Evolutionary conservation across 176 grass and related monocot genomes (phyloP), one percentile per base, ranked within the genome.

Genomic region (Raddia distichophylla): DNA sequence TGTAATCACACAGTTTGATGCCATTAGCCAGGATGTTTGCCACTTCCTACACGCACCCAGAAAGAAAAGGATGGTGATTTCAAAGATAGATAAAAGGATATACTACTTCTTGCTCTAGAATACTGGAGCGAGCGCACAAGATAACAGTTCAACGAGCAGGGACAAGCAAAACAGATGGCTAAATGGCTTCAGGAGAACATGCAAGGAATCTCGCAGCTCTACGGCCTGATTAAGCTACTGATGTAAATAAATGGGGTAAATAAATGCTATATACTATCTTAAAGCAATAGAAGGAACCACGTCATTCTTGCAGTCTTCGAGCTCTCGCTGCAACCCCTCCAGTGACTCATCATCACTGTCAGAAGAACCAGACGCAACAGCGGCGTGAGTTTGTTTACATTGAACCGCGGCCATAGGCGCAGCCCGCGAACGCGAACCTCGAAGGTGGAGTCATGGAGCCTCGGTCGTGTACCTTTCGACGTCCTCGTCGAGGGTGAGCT

Each of bases 401-500:
- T 69, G 55, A 46, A 71, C 50, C 58, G 40, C 12, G 20, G 18
- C 19, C 8, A 32, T 32, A 51, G 33, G 58, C 56, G 59, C 54
- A 35, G 45, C 17, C 58, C 8, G 3, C 6, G 32, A 33, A 76
- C 10, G 43, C 64, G 10, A 59, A 2, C 7, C 27, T 32, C 4
- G 27, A 34, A 52, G 45, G 50, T 33, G 14, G 10, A 64, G 34
- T 27, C 27, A 75, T 10, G 17, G 10, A 89, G 82, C 68, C 27
- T 27, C 27, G 27, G 27, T 66, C 22, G 46, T 42, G 0, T 67
- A 95, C 87, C 93, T 95, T 71, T 83, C 64, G 34, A 86, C 82
- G 33, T 98, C 96, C 80, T 98, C 96, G 44, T 98, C 96, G 68
- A 90, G 79, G 49, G 86, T 55, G 71, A 93, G 84, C 78, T 98